Evolutionary conservation across 306 rosid species (phyloP), one percentile per base, ranked within the genome.

Genomic region (Pterocarpus macrocarpus): DNA sequence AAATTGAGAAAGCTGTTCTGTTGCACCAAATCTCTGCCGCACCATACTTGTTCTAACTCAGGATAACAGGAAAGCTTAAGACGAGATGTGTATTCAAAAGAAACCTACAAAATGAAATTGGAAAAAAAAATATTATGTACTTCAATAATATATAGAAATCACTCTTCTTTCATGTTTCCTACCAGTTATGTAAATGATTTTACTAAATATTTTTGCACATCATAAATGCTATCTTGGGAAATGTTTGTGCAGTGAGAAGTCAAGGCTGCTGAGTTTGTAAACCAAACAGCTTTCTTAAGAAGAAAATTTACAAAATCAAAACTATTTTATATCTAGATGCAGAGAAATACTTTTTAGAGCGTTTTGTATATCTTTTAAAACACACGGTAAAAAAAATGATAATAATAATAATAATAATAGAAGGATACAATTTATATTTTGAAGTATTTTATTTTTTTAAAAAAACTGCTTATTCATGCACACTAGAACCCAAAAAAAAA

Each of bases 41-140:
- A 4, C 79, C 84, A 73, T n/a, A 72, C 47, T 43, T 38, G 61
- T 32, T 77, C 1, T 17, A 49, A 53, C 17, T 36, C 38, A 5
- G 49, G 47, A 43, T 36, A 2, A 7, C 7, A 2, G 4, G 16
- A 3, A 15, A 80, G 56, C 1, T 28, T 0, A 66, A 69, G 35
- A 17, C 13, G 0, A 28, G 61, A 30, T 1, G 10, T 15, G 47
- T 28, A 73, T 11, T 4, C 8, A 0, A 55, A 22, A 55, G 17
- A 13, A 15, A 53, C 8, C 81, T 77, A 50, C 39, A 66, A 41
- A 66, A 30, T 14, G 5, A 62, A n/a, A n/a, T 8, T 52, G 8
- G 11, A 39, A 35, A n/a, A 3, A 30, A 75, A 14, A 32, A 44
- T 5, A 17, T 22, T 43, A 16, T 52, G 13, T n/a, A 15, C 17